These are phyloP conservation scores for Allium fistulosum DNA, from an alignment of 106 monocot genomes.

Conservation along the genomic window DNA sequence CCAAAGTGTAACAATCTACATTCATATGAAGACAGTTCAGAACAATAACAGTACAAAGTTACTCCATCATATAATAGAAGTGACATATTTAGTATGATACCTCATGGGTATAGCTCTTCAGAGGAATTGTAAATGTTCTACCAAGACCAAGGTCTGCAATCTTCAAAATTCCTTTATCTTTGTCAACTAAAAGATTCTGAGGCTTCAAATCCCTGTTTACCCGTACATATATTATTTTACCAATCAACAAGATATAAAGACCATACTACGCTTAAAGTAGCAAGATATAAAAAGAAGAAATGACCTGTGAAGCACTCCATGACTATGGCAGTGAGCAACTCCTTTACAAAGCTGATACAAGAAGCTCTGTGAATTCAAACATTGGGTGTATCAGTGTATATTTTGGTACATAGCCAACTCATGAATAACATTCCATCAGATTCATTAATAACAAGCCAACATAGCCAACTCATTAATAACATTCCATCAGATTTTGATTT, in stretches of 20 bases:
- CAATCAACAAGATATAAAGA: not conserved
- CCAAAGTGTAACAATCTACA: conserved; percentile 97
- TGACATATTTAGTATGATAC: conserved; percentile 17
- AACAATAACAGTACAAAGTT: not conserved
- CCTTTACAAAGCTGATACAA: conserved; percentile 96
- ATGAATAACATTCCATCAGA: no score
- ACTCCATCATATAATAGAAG: not conserved
- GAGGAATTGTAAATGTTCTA: conserved; percentile 79
- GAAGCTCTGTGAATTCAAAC: conserved; percentile 58
- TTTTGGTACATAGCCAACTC: no score
- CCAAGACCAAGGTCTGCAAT: conserved; percentile 98
- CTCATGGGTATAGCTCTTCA: conserved; percentile 99
- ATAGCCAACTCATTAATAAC: no score
- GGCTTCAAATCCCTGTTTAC: conserved; percentile 84
- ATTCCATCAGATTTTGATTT: no score
- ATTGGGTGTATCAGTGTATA: no score
- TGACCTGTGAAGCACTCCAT: conserved; percentile 96
- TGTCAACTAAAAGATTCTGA: conserved; percentile 93
- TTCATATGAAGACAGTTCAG: not conserved
- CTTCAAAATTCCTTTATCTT: conserved; percentile 88
- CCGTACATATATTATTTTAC: not conserved
- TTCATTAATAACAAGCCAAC: no score
- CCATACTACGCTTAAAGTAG: not conserved
- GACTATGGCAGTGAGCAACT: conserved; percentile 93
- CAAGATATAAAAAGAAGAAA: not conserved